Evolutionary conservation across 1,139 yeast genomes (phyloP), one percentile per base, ranked within the genome.

Genomic region (Blastobotrys capitulatus): DNA sequence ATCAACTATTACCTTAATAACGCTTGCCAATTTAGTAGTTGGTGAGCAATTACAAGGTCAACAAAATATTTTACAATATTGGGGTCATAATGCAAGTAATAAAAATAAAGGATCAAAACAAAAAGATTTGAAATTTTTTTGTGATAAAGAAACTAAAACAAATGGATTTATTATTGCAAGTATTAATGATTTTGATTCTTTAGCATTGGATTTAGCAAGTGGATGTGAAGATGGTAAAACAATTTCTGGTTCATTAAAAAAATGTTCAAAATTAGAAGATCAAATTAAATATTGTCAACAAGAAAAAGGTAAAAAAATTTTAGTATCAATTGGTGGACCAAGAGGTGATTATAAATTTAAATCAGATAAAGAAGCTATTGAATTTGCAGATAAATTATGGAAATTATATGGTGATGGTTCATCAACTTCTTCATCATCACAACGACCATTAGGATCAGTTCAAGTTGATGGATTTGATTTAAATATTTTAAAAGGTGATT

Each of bases 281-380:
- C 95, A 85, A 65, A 87, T 88, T 60, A 61, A 74, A 57, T 77
- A 82, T 6, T 88, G 96, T 70, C 96, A 87, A 69, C 55, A 70
- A 2, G 64, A 72, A 26, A 64, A 72, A 26, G 96, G 95, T 40
- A 85, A 83, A 61, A 80, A 80, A 54, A 82, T 88, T 8, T 66
- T 88, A 42, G 73, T 87, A 27, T 86, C 95, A 0, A 62, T 88
- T 59, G 96, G 96, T 53, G 96, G 96, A 63, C 83, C 89, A n/a
- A 61, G 78, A 48, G 94, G 94, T 40, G 58, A 74, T 38, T 85
- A 85, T 60, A 58, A 56, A 10, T 86, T 92, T 63, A 50, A 75
- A 8, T 77, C 78, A 52, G 97, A 86, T 39, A 75, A 75, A 54
- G 69, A 65, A 0, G 86, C 86, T 40, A 76, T 75, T 54, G 69